Evolutionary conservation across 495 filamentous ascomycete species (phyloP).

Genomic region (Neurospora tetraspora): DNA sequence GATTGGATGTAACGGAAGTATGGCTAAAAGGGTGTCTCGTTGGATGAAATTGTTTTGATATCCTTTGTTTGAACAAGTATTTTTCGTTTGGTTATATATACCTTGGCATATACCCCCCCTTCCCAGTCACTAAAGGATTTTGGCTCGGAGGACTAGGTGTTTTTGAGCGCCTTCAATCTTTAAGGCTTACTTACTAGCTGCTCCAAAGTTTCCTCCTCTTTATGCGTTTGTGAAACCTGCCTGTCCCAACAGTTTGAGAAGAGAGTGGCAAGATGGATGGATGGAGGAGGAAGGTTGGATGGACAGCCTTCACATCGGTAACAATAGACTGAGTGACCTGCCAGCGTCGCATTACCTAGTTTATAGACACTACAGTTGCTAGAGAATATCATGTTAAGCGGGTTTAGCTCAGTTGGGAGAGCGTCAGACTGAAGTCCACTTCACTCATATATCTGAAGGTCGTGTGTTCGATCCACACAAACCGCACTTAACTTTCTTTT

Average conservation of each 20-base stretch:
- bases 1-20: background rate
- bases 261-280: background rate
- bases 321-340: background rate
- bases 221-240: background rate
- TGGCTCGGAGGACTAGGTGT: background rate
- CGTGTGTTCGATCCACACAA: background rate
- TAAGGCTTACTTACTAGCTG: too few species aligned
- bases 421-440: background rate
- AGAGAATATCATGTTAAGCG: background rate
- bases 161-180: background rate
- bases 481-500: background rate
- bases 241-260: background rate
- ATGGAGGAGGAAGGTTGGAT: too few species aligned
- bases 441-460: background rate
- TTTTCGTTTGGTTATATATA: background rate
- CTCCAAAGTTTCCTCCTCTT: background rate
- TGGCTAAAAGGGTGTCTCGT: background rate
- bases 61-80: background rate
- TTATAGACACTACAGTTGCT: background rate
- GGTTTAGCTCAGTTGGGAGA: background rate
- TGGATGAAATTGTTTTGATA: background rate
- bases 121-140: background rate
- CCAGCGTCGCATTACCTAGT: too few species aligned
- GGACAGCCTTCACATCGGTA: too few species aligned
- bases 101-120: background rate